These are phyloP conservation scores for Tetracladium maxilliforme DNA, from an alignment of 2,329 filamentous ascomycete species.

Conservation along the genomic window DNA sequence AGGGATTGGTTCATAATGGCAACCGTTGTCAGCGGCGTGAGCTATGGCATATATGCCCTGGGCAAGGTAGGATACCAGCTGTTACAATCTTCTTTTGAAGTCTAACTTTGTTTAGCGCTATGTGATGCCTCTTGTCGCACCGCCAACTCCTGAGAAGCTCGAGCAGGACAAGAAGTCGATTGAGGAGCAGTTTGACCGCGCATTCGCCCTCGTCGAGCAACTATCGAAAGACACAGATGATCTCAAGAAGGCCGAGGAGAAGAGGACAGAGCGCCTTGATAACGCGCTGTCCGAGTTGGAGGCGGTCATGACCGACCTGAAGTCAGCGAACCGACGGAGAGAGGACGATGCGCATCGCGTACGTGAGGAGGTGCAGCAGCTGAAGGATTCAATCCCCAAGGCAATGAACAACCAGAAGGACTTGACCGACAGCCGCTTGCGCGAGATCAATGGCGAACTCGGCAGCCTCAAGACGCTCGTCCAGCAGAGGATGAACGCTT, in stretches of 20 bases:
- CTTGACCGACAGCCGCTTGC: conserved; percentile 62
- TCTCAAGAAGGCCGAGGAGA: conserved; percentile 75
- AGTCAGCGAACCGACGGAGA: conserved; percentile 63
- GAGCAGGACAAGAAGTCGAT: conserved; percentile 89
- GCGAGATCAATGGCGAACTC: conserved; percentile 75
- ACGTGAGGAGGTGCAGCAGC: conserved; percentile 67
- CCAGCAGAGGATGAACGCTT: conserved; percentile 38
- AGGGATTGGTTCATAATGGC: conserved; percentile 99
- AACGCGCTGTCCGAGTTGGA: conserved; percentile 72
- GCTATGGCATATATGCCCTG: conserved; percentile 78
- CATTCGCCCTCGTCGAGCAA: conserved; percentile 84
- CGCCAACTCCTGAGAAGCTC: conserved; percentile 83
- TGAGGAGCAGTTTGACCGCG: conserved; percentile 84
- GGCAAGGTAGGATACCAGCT: conserved; percentile 50
- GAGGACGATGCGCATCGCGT: conserved; percentile 81
- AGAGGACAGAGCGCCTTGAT: conserved; percentile 73
- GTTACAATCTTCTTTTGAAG: not conserved
- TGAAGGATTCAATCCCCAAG: conserved; percentile 78
- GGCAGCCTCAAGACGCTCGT: conserved; percentile 87
- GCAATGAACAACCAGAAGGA: conserved; percentile 82
- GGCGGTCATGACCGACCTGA: conserved; percentile 65
- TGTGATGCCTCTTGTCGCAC: conserved; percentile 77
- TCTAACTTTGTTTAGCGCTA: conserved; percentile 50
- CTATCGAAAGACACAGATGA: conserved; percentile 78
- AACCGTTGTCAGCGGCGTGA: conserved; percentile 77